Evolutionary conservation across 768 basidiomycete species (phyloP), one percentile per base, ranked within the genome.

Genomic region (Amanita rubescens): DNA sequence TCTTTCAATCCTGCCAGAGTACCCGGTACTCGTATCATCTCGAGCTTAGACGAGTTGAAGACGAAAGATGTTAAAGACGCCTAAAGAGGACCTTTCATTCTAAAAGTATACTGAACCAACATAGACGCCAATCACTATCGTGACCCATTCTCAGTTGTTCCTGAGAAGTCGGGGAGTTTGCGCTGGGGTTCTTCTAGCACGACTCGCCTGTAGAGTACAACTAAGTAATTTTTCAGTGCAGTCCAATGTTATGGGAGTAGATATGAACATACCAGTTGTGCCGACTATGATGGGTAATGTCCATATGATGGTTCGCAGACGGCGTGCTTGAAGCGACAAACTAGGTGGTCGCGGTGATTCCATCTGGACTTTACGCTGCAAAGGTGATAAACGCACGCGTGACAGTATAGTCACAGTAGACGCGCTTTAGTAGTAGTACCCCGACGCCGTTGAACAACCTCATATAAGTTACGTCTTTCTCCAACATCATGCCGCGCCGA

Each of bases 1-100:
- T 85, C 87, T 14, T 95, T 94, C 81, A 93, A 93, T 71, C 87
- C 90, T 17, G 86, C 92, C 45, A 80, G 91, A 62, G 80, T 93
- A 67, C 84, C 91, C 17, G 92, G 92, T 55, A 87, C 85, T 42
- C 81, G 87, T 57, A 78, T 93, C 63, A 68, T 92, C 60, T 74
- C 77, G 44, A 53, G 42, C 34, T 35, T 53, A 10, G 52, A 53
- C 39, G 52, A 52, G 51, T 25, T 52, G 32, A 67, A 41, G 58
- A 68, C 42, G 65, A 71, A 59, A 57, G 39, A 59, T 61, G 49
- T 39, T 35, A 24, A 51, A 51, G 39, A 45, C 9, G 38, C n/a
- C 38, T 41, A 41, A 49, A 34, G 57, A 37, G 34, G 51, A 53
- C 47, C 58, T 24, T 27, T 22, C 32, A 20, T 48, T 42, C 34